Evolutionary conservation across 306 rosid genomes (phyloP), one percentile per base, ranked within the genome.

Genomic region (Pachyrhizus erosus): DNA sequence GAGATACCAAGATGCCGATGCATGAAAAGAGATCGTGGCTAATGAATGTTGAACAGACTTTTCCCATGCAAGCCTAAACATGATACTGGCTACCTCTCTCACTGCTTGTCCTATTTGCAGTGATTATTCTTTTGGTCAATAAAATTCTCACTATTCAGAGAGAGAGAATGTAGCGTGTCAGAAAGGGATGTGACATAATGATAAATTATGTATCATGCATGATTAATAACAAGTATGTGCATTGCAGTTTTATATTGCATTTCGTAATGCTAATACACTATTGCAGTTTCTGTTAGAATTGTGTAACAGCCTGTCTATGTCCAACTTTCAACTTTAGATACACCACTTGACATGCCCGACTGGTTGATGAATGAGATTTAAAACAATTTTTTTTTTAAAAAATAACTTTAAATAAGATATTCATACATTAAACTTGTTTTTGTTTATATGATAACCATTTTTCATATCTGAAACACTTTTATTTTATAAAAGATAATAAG

Each of bases 51-150:
- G 51, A 42, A 24, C 68, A 84, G 51, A 78, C 54, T 78, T 75
- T 78, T 67, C 62, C 68, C 84, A 67, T 82, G 86, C 86, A 78
- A 55, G 84, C 65, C 78, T 57, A 57, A 73, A 78, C 84, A 77
- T 57, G 73, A 49, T 52, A 52, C 7, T 81, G 18, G 60, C 55
- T 51, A 17, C 79, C 73, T 13, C 79, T 70, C 43, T 66, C 12
- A 27, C 14, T 72, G 78, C 68, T 73, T 67, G 43, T 78, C 27
- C 60, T 72, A 80, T 83, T 75, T 83, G 83, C 51, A 52, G 82
- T 58, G 58, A 79, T 61, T 60, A 72, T 87, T 61, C 52, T 57
- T 76, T 58, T 17, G 69, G 62, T 70, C 61, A 43, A 46, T 51
- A 64, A 52, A 67, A 24, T 57, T 66, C 48, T 78, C 72, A 37